Conservation (phyloP, 495 filamentous ascomycete genomes). For the Chaetomium cochliodes region DNA sequence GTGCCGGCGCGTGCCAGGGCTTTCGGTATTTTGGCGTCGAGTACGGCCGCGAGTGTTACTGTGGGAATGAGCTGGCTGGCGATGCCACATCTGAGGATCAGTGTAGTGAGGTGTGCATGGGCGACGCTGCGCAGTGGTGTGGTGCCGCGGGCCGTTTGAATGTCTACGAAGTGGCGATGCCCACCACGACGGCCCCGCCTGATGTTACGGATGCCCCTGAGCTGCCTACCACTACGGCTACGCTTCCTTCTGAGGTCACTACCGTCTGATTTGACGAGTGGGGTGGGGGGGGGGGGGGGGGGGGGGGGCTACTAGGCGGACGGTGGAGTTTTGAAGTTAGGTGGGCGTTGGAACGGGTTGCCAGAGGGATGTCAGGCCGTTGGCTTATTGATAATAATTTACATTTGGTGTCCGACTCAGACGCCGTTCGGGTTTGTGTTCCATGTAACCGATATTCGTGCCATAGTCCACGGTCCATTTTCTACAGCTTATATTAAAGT, state of each 20-base stretch:
- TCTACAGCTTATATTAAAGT: too few relatives aligned
- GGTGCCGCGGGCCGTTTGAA: slow-evolving; percentile 21
- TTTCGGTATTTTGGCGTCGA: slow-evolving; percentile 25
- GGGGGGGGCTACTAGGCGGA: too few relatives aligned
- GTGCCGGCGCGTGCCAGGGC: slow-evolving; percentile 34
- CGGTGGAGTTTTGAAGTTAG: too few relatives aligned
- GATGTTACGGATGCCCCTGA: background rate
- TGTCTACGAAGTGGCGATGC: slow-evolving; percentile 15
- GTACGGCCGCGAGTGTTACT: slow-evolving; percentile 25
- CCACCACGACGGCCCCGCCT: background rate
- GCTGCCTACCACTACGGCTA: background rate
- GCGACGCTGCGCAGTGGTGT: slow-evolving; percentile 22
- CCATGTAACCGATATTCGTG: too few relatives aligned
- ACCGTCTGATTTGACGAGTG: too few relatives aligned
- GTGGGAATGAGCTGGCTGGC: slow-evolving; percentile 23
- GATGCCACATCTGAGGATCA: slow-evolving; percentile 17
- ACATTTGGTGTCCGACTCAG: too few relatives aligned
- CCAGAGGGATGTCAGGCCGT: too few relatives aligned
- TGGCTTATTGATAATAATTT: too few relatives aligned
- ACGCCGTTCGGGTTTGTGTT: too few relatives aligned
- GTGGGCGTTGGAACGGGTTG: too few relatives aligned
- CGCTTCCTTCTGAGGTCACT: background rate
- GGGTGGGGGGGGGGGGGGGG: too few relatives aligned
- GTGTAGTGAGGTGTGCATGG: slow-evolving; percentile 24
- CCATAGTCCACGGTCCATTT: too few relatives aligned